A percentile compares a stretch with the other conserved stretches of the same genome.
These are phyloP conservation scores for Hemileccinum impolitum DNA, from an alignment of 768 basidiomycete genomes.

Conservation along the genomic window DNA sequence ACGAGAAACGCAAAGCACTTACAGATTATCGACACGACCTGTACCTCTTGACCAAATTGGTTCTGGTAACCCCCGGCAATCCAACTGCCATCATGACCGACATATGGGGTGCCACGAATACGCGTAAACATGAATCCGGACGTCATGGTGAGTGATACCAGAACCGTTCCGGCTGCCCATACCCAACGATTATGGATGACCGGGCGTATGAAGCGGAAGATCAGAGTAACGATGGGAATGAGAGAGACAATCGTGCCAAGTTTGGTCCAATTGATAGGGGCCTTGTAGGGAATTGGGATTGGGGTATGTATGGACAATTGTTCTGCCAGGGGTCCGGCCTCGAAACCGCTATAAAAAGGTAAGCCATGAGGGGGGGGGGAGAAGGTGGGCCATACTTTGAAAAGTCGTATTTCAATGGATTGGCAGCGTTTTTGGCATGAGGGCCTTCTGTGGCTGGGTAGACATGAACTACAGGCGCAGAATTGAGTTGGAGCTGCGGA, in stretches of 20 bases:
- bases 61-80: conserved; percentile 86
- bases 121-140: conserved; percentile 96
- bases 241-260: conserved; percentile 46
- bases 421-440: conserved; percentile 47
- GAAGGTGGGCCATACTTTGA: conserved; percentile 47
- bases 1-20: conserved; percentile 33
- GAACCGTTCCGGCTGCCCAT: conserved; percentile 65
- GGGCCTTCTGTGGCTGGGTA: conserved; percentile 74
- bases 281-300: conserved; percentile 73
- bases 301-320: conserved; percentile 75
- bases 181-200: conserved; percentile 71
- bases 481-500: conserved; percentile 73
- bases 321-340: conserved; percentile 70
- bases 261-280: conserved; percentile 72
- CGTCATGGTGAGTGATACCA: conserved; percentile 78
- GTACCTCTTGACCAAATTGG: conserved; percentile 91
- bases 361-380: neutral
- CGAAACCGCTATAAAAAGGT: conserved; percentile 66
- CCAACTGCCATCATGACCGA: conserved; percentile 64
- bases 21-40: conserved; percentile 86
- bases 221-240: conserved; percentile 44
- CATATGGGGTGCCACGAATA: conserved; percentile 78
- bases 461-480: conserved; percentile 81
- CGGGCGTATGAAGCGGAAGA: conserved; percentile 60
- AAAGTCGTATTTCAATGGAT: conserved; percentile 75